A percentile compares a stretch with the other conserved stretches of the same genome.
These are phyloP conservation scores for Hirschfeldia incana DNA, from an alignment of 345 rosid species.

Conservation along the genomic window DNA sequence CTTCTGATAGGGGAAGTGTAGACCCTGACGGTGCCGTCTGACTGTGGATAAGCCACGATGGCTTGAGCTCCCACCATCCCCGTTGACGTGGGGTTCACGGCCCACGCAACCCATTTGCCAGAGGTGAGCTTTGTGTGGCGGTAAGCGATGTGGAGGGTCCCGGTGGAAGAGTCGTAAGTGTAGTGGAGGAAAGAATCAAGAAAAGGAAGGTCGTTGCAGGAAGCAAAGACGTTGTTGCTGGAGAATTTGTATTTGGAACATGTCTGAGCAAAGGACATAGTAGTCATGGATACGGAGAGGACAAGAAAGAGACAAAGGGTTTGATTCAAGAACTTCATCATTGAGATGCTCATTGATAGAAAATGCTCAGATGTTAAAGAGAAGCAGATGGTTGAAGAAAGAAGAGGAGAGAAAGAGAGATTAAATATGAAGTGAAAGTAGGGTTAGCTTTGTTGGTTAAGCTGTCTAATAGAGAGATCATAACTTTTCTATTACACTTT, in stretches of 20 bases:
- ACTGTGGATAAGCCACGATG: conserved; percentile 65
- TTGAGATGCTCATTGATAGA: not conserved
- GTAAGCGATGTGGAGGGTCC: conserved; percentile 64
- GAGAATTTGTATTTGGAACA: conserved; percentile 68
- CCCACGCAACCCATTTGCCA: conserved; percentile 84
- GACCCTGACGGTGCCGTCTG: conserved; percentile 58
- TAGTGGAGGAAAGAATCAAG: conserved; percentile 72
- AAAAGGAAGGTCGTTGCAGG: conserved; percentile 78
- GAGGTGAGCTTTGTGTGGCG: conserved; percentile 58
- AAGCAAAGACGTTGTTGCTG: conserved; percentile 51
- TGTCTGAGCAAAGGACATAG: conserved; percentile 45
- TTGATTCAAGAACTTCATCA: conserved; percentile 24
- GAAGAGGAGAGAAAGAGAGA: conserved; percentile 17
- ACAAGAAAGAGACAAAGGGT: conserved; percentile 26
- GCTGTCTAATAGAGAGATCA: conserved; percentile 32
- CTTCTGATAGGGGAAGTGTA: conserved; percentile 63
- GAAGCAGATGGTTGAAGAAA: conserved; percentile 19
- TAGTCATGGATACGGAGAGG: conserved; percentile 20
- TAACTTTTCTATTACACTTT: not conserved
- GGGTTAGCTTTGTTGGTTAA: conserved; percentile 40
- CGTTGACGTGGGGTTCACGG: conserved; percentile 64
- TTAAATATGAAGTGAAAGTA: conserved; percentile 34
- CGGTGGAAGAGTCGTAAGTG: conserved; percentile 57
- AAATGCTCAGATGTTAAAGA: conserved; percentile 21
- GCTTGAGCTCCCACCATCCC: conserved; percentile 88